Evolutionary conservation across 371 early-diverging fungal species (phyloP), one percentile per base, ranked within the genome.

Genomic region (Actinomortierella ambigua): DNA sequence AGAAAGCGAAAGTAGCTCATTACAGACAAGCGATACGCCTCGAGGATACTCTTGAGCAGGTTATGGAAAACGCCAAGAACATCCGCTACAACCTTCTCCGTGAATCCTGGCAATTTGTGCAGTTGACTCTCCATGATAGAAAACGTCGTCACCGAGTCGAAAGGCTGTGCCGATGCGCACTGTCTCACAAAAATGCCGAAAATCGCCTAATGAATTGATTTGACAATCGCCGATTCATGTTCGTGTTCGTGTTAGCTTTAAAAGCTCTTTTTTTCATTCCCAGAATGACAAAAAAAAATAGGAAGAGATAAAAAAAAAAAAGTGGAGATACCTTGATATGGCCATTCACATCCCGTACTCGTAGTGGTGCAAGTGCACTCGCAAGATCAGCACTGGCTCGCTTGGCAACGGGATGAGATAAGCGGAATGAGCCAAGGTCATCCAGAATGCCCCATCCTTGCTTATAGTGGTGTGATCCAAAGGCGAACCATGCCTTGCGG

Each of bases 391-490:
- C 60, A 0, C 63, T 67, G n/a, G 75, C 67, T 3, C 54, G 63
- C 29, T 52, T 62, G 5, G 75, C 67, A 7, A 73, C 64, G 39
- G 75, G 75, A 41, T 73, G 75, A 20, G 66, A 67, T 28, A 73
- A 46, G 15, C 75, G 59, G 46, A 57, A 67, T 2, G 75, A 67
- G 2, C 75, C 75, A 3, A 73, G 47, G 34, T 85, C 89, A 47
- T 89, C 88, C 50, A 89, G 53, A 15, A 88, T 77, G 13, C 79
- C 78, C 82, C 85, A 83, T 0, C 85, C 90, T 63, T 83, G 81
- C 50, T 82, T 81, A 54, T 90, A 87, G 49, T 84, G 79, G 53
- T 85, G 85, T 11, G 82, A 79, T 6, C 84, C 88, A 61, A 81
- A 86, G 7, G 79, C 79, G 53, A 85, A 88, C 91, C 91, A 90